Evolutionary conservation across 495 filamentous ascomycete genomes (phyloP).

Genomic region (Penicillium cinerascens): DNA sequence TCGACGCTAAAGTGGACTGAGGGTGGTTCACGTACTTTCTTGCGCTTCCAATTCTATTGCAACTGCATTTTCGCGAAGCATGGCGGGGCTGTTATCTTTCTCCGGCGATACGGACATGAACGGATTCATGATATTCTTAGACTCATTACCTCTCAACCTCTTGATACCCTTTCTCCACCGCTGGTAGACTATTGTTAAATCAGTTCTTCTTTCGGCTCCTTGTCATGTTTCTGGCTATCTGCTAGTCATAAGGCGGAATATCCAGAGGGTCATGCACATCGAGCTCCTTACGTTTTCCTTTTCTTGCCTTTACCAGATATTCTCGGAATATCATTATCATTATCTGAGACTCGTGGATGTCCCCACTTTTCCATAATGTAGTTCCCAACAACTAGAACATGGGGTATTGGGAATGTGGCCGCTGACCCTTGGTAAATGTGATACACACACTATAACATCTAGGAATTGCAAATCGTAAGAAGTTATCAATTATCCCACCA

Average conservation of each 20-base stretch:
- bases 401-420: background rate
- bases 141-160: background rate
- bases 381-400: background rate
- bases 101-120: background rate
- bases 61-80: constrained; percentile 6
- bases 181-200: background rate
- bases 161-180: constrained; percentile 8
- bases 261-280: background rate
- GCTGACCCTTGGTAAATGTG: background rate
- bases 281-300: background rate
- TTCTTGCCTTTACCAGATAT: background rate
- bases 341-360: background rate
- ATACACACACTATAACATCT: background rate
- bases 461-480: background rate
- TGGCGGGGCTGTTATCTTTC: constrained; percentile 1
- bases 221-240: background rate
- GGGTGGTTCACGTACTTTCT: background rate
- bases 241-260: background rate
- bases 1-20: constrained; percentile 63
- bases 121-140: constrained; percentile 1
- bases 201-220: background rate
- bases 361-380: background rate
- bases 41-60: background rate
- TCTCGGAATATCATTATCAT: background rate
- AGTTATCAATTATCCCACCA: background rate